These are phyloP conservation scores for Fraxinus latifolia DNA, from an alignment of 305 asterid species.

Conservation along the genomic window DNA sequence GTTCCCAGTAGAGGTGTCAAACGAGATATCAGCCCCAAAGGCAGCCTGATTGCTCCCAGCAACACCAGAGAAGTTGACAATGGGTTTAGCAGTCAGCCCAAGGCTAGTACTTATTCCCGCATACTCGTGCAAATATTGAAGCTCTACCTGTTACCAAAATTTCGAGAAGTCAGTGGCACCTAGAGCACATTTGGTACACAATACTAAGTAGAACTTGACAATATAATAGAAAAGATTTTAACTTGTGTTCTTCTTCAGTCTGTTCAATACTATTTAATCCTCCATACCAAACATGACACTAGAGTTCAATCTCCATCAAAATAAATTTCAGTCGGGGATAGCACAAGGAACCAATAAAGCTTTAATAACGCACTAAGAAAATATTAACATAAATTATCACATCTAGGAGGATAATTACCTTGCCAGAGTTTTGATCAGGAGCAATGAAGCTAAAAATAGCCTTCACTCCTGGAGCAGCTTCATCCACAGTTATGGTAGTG, in stretches of 20 bases:
- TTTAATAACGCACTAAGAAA: background rate
- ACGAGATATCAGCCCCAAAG: conserved; percentile 81
- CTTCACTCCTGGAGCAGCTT: conserved; percentile 92
- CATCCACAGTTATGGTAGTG: conserved; percentile 66
- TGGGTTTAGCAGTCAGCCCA: conserved; percentile 62
- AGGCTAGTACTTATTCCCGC: conserved; percentile 75
- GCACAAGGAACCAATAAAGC: background rate
- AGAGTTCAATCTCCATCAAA: background rate
- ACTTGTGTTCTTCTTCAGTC: background rate
- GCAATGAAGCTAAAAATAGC: conserved; percentile 69
- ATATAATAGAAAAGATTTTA: background rate
- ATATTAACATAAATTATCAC: background rate
- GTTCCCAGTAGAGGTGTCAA: conserved; percentile 77
- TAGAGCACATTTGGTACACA: background rate
- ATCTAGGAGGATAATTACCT: conserved; percentile 41
- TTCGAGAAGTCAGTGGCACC: background rate
- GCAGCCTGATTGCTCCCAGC: conserved; percentile 60
- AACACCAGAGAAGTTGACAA: conserved; percentile 79
- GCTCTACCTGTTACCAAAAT: conserved; percentile 49
- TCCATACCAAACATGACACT: background rate
- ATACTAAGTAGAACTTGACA: background rate
- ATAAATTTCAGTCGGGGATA: background rate
- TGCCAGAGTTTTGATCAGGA: conserved; percentile 86
- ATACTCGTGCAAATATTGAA: conserved; percentile 64
- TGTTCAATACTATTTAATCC: background rate